Evolutionary conservation across 2,329 filamentous ascomycete species (phyloP).

Genomic region (Boeremia lycopersici): DNA sequence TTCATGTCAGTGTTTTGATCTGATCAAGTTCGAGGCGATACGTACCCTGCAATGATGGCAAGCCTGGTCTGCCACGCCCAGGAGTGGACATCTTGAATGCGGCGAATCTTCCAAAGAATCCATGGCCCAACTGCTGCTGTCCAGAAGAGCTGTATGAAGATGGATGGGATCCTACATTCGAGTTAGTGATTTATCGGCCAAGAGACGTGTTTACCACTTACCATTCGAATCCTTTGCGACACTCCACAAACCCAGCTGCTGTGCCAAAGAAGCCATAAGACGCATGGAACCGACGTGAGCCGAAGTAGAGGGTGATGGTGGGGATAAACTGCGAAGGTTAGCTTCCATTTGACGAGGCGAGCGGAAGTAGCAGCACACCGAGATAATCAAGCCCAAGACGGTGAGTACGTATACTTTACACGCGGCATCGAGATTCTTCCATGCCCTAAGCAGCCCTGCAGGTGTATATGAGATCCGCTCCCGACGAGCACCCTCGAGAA

Average conservation of each 20-base stretch:
- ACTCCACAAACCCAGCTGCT: slow-evolving; percentile 51
- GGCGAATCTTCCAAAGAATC: slow-evolving; percentile 48
- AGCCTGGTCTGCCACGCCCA: slow-evolving; percentile 50
- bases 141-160: slow-evolving; percentile 47
- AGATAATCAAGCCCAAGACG: slow-evolving; percentile 34
- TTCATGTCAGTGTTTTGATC: slow-evolving; percentile 24
- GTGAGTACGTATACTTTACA: slow-evolving; percentile 43
- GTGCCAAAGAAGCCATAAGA: slow-evolving; percentile 61
- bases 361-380: slow-evolving; percentile 29
- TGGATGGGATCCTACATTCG: slow-evolving; percentile 41
- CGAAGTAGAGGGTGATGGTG: slow-evolving; percentile 65
- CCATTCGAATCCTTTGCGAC: slow-evolving; percentile 69
- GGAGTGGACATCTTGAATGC: slow-evolving; percentile 45
- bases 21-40: neutral
- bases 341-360: neutral
- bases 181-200: slow-evolving; percentile 13
- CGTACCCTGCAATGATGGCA: slow-evolving; percentile 46
- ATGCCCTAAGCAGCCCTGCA: slow-evolving; percentile 37
- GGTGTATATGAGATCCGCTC: slow-evolving; percentile 40
- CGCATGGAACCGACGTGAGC: slow-evolving; percentile 69
- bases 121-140: slow-evolving; percentile 44
- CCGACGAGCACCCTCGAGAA: slow-evolving; percentile 43
- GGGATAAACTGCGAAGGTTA: slow-evolving; percentile 58
- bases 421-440: slow-evolving; percentile 40
- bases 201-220: slow-evolving; percentile 31